phyloP scores from a whole-genome alignment of 2,329 filamentous ascomycete species.

The Xylariaceae sp. region DNA sequence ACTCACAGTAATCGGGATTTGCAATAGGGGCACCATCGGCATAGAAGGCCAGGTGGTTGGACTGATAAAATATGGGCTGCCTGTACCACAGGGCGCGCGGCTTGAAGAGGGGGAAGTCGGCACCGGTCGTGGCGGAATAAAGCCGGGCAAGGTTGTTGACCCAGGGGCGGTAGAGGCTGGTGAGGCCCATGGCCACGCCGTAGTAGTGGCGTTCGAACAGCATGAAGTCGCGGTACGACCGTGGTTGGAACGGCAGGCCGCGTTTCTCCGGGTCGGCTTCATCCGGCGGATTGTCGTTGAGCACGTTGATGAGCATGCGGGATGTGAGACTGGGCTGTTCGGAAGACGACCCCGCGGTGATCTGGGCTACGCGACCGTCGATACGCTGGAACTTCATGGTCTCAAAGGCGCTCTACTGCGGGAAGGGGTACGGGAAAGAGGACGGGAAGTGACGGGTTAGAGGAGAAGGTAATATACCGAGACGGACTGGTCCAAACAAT shows the following conservation, averaged over 20 bases:
- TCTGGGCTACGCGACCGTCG: constrained; percentile 10
- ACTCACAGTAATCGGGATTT: constrained; percentile 20
- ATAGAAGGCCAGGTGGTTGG: constrained; percentile 26
- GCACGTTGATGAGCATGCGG: constrained; percentile 12
- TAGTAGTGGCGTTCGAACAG: constrained; percentile 26
- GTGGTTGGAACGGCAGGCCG: constrained; percentile 24
- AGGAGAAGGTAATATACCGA: no score
- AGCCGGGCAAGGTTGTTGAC: constrained; percentile 10
- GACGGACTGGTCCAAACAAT: no score
- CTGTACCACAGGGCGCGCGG: constrained; percentile 21
- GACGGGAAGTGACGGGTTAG: no score
- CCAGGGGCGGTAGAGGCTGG: constrained; percentile 16
- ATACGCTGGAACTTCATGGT: constrained; percentile 23
- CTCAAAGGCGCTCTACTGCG: no score
- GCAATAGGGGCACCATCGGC: constrained; percentile 20
- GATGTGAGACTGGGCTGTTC: background rate
- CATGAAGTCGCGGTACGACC: constrained; percentile 28
- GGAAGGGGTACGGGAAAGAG: no score
- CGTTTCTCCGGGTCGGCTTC: constrained; percentile 16
- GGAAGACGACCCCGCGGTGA: background rate
- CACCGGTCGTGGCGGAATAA: constrained; percentile 15
- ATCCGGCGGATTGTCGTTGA: constrained; percentile 22
- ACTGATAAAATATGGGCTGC: constrained; percentile 27
- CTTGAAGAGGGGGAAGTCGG: constrained; percentile 20
- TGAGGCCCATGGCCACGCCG: constrained; percentile 21